phyloP scores from a whole-genome alignment of 192 early-diverging fungal genomes.

The Funneliformis mosseae region DNA sequence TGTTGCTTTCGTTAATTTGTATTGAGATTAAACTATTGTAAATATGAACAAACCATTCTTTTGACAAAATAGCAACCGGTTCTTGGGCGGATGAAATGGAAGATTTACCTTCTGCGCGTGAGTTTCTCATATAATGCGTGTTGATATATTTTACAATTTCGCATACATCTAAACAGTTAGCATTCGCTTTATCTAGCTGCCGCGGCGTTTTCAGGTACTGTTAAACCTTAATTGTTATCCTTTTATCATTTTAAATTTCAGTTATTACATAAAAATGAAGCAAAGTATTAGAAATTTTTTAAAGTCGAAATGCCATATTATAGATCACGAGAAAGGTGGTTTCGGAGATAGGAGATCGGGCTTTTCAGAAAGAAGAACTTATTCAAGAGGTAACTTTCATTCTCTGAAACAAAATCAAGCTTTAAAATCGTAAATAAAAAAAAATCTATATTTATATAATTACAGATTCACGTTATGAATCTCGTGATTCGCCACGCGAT shows the following conservation, averaged over 20 bases:
- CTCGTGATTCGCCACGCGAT: constrained; percentile 46
- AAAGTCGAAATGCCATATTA: not conserved
- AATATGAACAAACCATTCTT: not conserved
- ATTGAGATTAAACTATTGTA: not conserved
- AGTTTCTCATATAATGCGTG: constrained; percentile 29
- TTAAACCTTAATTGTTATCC: not conserved
- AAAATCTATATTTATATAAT: not conserved
- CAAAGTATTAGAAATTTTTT: not conserved
- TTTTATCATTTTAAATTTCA: not conserved
- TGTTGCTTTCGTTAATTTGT: not conserved
- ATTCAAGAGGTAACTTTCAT: constrained; percentile 14
- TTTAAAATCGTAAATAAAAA: constrained; percentile 20
- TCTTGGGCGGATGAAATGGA: constrained; percentile 95
- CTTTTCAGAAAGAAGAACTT: not conserved
- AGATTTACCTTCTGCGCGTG: constrained; percentile 86
- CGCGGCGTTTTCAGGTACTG: constrained; percentile 22
- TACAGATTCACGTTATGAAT: constrained; percentile 35
- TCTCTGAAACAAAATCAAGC: constrained; percentile 29
- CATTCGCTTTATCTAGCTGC: constrained; percentile 29
- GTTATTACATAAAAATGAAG: not conserved
- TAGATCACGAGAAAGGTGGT: constrained; percentile 3
- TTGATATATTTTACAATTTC: constrained; percentile 24
- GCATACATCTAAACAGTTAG: constrained; percentile 17
- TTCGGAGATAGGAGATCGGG: constrained; percentile 14
- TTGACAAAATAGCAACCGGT: constrained; percentile 47